phyloP scores from a whole-genome alignment of 2,329 filamentous ascomycete species.

The Trichocomaceae sp. region DNA sequence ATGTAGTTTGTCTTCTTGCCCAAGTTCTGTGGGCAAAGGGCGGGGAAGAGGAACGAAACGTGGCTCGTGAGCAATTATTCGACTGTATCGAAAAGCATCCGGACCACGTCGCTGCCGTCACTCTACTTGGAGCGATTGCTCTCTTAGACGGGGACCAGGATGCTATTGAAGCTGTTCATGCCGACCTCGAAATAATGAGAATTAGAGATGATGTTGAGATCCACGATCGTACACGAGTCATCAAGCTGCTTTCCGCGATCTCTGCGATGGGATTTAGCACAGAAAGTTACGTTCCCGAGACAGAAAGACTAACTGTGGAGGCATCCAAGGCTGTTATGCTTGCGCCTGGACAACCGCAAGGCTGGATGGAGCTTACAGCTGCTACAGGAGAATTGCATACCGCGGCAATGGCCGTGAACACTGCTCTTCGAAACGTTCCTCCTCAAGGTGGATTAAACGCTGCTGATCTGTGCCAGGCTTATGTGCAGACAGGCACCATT shows the following conservation, averaged over 20 bases:
- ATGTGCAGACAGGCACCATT: conserved; percentile 63
- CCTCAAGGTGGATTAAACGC: conserved; percentile 64
- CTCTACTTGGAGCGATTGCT: conserved; percentile 77
- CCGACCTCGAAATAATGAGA: conserved; percentile 68
- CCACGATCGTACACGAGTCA: conserved; percentile 61
- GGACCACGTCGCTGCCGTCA: conserved; percentile 69
- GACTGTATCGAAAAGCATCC: conserved; percentile 67
- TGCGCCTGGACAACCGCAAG: conserved; percentile 67
- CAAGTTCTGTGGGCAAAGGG: conserved; percentile 93
- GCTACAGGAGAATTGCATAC: conserved; percentile 48
- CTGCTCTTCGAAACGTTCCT: conserved; percentile 67
- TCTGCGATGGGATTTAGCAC: conserved; percentile 51
- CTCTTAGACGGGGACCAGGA: conserved; percentile 73
- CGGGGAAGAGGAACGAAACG: conserved; percentile 62
- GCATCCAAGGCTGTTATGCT: conserved; percentile 73
- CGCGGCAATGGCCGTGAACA: conserved; percentile 72
- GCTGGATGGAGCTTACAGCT: conserved; percentile 70
- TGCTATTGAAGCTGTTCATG: conserved; percentile 69
- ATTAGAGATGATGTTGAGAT: conserved; percentile 58
- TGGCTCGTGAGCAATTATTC: conserved; percentile 74
- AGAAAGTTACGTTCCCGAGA: conserved; percentile 34
- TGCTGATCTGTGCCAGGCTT: conserved; percentile 63
- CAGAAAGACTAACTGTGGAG: conserved; percentile 54
- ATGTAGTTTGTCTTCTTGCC: conserved; percentile 78
- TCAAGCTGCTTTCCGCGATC: conserved; percentile 69